Evolutionary conservation across 2,329 filamentous ascomycete genomes (phyloP).

Genomic region (Davidsoniella australis): DNA sequence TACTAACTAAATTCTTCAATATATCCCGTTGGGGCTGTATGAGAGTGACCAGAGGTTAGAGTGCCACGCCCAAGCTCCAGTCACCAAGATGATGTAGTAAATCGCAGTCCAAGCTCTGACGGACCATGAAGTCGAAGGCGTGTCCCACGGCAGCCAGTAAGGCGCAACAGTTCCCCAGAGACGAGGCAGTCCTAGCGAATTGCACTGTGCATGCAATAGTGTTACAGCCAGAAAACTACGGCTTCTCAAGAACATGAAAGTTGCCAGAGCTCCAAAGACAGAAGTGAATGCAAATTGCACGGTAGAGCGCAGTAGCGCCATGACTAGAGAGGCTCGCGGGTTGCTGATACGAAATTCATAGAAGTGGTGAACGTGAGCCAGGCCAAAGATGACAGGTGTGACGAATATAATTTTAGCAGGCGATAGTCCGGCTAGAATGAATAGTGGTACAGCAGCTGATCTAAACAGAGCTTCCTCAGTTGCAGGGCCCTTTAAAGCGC

Average conservation of each 20-base stretch:
- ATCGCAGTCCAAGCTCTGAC: conserved; percentile 45
- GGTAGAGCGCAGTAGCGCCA: conserved; percentile 52
- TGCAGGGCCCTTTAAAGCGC: conserved; percentile 41
- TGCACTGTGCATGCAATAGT: conserved; percentile 74
- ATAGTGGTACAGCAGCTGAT: conserved; percentile 65
- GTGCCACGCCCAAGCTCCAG: conserved; percentile 57
- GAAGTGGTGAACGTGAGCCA: conserved; percentile 88
- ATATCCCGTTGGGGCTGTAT: conserved; percentile 23
- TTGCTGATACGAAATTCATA: conserved; percentile 82
- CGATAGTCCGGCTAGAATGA: conserved; percentile 51
- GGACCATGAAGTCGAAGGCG: conserved; percentile 14
- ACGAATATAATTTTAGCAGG: conserved; percentile 51
- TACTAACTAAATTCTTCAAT: not conserved
- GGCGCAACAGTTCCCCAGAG: conserved; percentile 63
- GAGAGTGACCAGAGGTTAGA: conserved; percentile 56
- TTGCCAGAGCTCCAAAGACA: conserved; percentile 82
- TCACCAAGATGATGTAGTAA: conserved; percentile 64
- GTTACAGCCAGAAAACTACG: conserved; percentile 65
- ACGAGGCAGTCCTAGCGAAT: conserved; percentile 75
- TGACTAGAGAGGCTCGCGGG: conserved; percentile 45
- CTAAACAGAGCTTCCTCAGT: conserved; percentile 93
- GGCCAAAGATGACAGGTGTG: conserved; percentile 76
- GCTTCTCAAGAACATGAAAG: conserved; percentile 74
- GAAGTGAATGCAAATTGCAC: conserved; percentile 85
- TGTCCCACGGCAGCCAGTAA: conserved; percentile 22